Conservation (phyloP, 768 basidiomycete genomes). For the Suillus weaverae region DNA sequence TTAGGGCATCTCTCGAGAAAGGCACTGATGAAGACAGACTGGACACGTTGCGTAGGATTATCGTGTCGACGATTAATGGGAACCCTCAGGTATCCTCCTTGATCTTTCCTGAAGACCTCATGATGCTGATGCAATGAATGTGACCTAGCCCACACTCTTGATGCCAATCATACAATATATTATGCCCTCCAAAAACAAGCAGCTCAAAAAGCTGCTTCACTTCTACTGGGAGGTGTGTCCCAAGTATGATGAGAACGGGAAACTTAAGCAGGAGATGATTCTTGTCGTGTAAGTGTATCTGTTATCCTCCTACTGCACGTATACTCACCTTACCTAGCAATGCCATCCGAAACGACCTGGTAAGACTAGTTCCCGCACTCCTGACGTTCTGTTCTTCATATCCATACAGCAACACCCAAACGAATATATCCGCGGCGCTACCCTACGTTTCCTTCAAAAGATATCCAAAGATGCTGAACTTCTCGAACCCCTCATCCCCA, state of each 20-base stretch:
- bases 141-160: not conserved
- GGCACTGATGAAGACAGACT: not conserved
- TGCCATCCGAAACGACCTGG: conserved; percentile 28
- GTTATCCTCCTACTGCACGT: conserved; percentile 12
- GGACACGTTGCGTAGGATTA: not conserved
- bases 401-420: not conserved
- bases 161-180: not conserved
- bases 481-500: conserved; percentile 70
- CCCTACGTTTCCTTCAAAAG: conserved; percentile 28
- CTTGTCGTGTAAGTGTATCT: conserved; percentile 81
- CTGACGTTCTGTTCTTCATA: not conserved
- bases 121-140: not conserved
- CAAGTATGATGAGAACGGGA: conserved; percentile 95
- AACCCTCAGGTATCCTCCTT: conserved; percentile 45
- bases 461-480: not conserved
- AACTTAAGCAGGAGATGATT: conserved; percentile 99
- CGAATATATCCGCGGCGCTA: not conserved
- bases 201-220: conserved; percentile 90
- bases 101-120: not conserved
- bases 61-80: not conserved
- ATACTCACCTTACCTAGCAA: conserved; percentile 53
- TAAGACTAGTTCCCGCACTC: not conserved
- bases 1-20: not conserved
- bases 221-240: conserved; percentile 99
- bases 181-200: conserved; percentile 85